Conservation (phyloP, 2,329 filamentous ascomycete genomes). For the Beauveria rudraprayagi region DNA sequence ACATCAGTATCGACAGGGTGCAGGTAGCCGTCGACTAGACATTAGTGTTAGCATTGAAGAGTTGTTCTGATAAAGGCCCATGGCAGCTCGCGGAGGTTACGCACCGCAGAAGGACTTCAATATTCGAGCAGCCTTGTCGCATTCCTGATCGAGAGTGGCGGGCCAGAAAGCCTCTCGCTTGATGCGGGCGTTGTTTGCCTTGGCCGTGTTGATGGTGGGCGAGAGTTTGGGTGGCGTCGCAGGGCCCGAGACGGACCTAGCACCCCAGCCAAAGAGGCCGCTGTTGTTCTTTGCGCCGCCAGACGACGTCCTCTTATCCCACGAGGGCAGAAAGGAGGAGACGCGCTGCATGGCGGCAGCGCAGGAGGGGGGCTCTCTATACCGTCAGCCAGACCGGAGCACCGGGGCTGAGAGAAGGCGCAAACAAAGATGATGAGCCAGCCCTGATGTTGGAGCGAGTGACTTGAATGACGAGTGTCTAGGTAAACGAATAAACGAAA, state of each 20-base stretch:
- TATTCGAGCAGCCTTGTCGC: constrained; percentile 84
- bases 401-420: constrained; percentile 25
- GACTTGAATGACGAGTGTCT: too few relatives aligned
- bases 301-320: constrained; percentile 34
- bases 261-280: constrained; percentile 37
- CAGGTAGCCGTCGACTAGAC: constrained; percentile 48
- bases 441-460: background rate
- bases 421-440: background rate
- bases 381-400: constrained; percentile 22
- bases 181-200: constrained; percentile 25
- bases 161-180: constrained; percentile 72
- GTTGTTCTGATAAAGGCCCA: background rate
- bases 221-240: constrained; percentile 16
- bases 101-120: constrained; percentile 82
- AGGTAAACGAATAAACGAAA: background rate
- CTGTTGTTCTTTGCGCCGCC: constrained; percentile 21
- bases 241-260: constrained; percentile 37
- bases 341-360: constrained; percentile 35
- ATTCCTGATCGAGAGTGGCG: constrained; percentile 76
- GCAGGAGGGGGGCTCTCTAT: constrained; percentile 21
- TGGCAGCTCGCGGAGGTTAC: constrained; percentile 23
- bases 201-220: constrained; percentile 27
- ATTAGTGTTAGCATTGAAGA: constrained; percentile 15
- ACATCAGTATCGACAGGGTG: constrained; percentile 33
- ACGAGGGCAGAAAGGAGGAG: constrained; percentile 36